Evolutionary conservation across 306 rosid species (phyloP), one percentile per base, ranked within the genome.

Genomic region (Acacia acuminata): DNA sequence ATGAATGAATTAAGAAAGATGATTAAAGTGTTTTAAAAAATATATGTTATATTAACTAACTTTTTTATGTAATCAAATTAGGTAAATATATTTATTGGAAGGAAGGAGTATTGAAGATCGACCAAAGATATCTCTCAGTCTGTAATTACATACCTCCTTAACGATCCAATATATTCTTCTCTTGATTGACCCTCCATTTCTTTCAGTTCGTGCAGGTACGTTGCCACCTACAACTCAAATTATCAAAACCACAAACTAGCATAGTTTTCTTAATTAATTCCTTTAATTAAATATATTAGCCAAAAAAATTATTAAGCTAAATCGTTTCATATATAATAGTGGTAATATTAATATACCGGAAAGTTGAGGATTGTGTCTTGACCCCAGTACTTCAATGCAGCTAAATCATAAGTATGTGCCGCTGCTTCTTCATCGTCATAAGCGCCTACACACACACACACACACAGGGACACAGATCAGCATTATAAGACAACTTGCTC

Each of bases 331-430:
- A 19, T 19, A 19, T n/a, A 42, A n/a, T 36, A n/a, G 14, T 12
- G 15, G 16, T 48, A 2, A 75, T 38, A 32, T 32, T 30, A 27
- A 30, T 30, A 48, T 90, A 92, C 99, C 68, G 96, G 94, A 82
- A 92, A 93, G 84, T 95, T 95, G 76, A 95, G 97, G 60, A 91
- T 87, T 60, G 98, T 88, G 30, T 89, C 97, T 45, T 82, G 93
- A 82, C 99, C 99, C 99, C 99, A 95, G 73, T 95, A 93, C 85
- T 95, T 95, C 86, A 95, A 87, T 85, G 99, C 99, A 38, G 99
- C 99, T 81, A 93, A 88, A 82, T 95, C 99, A 84, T 95, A 95
- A 38, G 99, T 94, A 92, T 89, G 99, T 89, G 97, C 98, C 69
- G 99, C 99, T 0, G 97, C 91, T 48, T 87, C 93, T 88, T 95